A percentile compares a stretch with the other conserved stretches of the same genome.
These are phyloP conservation scores for Irpex rosettiformis DNA, from an alignment of 1,284 basidiomycete species.

Conservation along the genomic window DNA sequence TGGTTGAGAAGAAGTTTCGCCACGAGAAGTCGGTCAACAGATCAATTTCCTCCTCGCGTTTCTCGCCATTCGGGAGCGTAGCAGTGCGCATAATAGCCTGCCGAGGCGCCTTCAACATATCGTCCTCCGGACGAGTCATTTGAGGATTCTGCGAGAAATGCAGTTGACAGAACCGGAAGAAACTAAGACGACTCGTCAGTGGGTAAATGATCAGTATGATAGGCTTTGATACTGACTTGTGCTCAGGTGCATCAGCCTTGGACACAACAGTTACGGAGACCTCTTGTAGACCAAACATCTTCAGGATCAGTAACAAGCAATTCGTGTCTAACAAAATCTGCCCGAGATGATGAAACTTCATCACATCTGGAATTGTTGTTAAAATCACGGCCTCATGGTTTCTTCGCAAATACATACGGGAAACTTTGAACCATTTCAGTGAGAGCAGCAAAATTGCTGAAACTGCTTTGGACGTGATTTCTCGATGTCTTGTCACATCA, in stretches of 20 bases:
- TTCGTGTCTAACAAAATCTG: constrained; percentile 96
- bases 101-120: constrained; percentile 53
- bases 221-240: constrained; percentile 56
- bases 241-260: constrained; percentile 85
- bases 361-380: constrained; percentile 62
- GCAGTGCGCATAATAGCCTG: constrained; percentile 54
- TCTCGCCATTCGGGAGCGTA: constrained; percentile 64
- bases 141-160: constrained; percentile 67
- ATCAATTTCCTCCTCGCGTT: constrained; percentile 83
- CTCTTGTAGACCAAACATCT: constrained; percentile 98
- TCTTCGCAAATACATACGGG: constrained; percentile 57
- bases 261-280: constrained; percentile 80
- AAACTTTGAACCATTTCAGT: constrained; percentile 98
- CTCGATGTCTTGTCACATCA: constrained; percentile 93
- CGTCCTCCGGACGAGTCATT: constrained; percentile 49
- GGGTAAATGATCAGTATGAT: constrained; percentile 1
- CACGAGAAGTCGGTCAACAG: constrained; percentile 93
- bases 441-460: constrained; percentile 90
- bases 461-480: constrained; percentile 96
- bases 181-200: constrained; percentile 45
- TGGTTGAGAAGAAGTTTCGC: constrained; percentile 97
- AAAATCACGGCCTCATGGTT: constrained; percentile 1
- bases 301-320: constrained; percentile 89
- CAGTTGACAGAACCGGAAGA: constrained; percentile 91
- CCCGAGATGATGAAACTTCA: constrained; percentile 98